Conservation (phyloP, 2,329 filamentous ascomycete genomes). For the Ciborinia camelliae region DNA sequence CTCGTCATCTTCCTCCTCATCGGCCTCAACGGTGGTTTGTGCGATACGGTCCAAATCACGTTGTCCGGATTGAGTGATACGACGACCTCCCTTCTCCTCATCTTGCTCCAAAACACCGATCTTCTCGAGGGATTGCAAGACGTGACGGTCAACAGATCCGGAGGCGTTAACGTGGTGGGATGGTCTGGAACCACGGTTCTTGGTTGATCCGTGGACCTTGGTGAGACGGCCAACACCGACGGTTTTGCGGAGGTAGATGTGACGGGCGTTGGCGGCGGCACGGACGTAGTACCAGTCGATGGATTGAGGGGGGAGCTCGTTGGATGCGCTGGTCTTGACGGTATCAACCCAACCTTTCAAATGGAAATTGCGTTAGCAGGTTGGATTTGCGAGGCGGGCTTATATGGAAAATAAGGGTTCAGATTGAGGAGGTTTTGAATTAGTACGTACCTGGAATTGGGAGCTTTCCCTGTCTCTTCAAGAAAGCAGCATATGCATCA, state of each 20-base stretch:
- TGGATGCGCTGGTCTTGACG: slow-evolving; percentile 95
- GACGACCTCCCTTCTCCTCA: slow-evolving; percentile 96
- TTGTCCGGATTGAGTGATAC: slow-evolving; percentile 97
- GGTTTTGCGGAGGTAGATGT: slow-evolving; percentile 99
- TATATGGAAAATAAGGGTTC: not conserved
- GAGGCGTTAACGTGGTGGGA: slow-evolving; percentile 94
- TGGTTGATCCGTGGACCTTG: slow-evolving; percentile 92
- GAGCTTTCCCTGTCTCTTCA: slow-evolving; percentile 93
- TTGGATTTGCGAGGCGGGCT: not conserved
- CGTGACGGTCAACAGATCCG: slow-evolving; percentile 94
- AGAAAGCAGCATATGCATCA: slow-evolving; percentile 77
- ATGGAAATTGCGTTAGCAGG: slow-evolving; percentile 4
- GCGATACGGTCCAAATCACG: slow-evolving; percentile 98
- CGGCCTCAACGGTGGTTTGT: slow-evolving; percentile 72
- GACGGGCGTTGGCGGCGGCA: slow-evolving; percentile 90
- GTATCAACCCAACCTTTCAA: slow-evolving; percentile 94
- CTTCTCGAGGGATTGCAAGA: slow-evolving; percentile 97
- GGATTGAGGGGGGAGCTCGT: slow-evolving; percentile 97
- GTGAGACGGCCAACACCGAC: slow-evolving; percentile 97
- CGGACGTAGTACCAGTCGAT: slow-evolving; percentile 95
- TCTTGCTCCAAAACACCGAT: slow-evolving; percentile 97
- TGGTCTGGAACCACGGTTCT: slow-evolving; percentile 92
- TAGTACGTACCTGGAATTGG: slow-evolving; percentile 76
- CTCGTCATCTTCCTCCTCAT: slow-evolving; percentile 68
- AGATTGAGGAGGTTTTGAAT: not conserved